Percentiles rank a stretch among this genome's conserved stretches.
phyloP scores from a whole-genome alignment of 2,329 filamentous ascomycete genomes.

The Pseudogymnoascus sp. region DNA sequence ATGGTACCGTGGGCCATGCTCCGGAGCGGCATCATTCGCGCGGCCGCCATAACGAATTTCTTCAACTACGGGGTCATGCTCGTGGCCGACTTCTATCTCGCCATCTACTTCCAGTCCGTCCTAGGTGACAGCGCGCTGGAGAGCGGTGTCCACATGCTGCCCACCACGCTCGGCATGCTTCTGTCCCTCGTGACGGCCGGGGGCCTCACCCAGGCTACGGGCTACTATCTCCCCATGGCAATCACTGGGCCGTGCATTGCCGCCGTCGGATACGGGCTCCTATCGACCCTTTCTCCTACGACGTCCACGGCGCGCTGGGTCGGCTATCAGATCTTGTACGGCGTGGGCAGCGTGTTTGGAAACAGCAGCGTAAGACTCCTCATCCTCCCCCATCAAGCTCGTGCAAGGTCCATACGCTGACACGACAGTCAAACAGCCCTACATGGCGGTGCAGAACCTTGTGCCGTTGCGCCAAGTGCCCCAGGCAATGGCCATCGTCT shows the following conservation, averaged over 20 bases:
- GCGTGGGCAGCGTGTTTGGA: conserved; percentile 30
- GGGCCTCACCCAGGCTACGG: conserved; percentile 22
- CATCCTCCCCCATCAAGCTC: conserved; percentile 20
- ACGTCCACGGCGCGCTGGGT: conserved; percentile 16
- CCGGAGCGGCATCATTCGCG: conserved; percentile 22
- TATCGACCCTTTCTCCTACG: conserved; percentile 16
- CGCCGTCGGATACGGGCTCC: conserved; percentile 14
- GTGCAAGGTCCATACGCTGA: conserved; percentile 10
- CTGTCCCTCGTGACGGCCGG: conserved; percentile 10
- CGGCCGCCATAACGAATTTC: neutral
- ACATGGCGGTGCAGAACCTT: conserved; percentile 27
- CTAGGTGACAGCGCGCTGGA: conserved; percentile 29
- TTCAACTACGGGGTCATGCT: conserved; percentile 17
- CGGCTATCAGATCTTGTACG: conserved; percentile 41
- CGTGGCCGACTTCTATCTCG: conserved; percentile 36
- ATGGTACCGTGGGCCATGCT: conserved; percentile 14
- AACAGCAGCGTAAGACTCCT: conserved; percentile 27
- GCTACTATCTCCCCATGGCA: conserved; percentile 19
- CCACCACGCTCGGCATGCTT: conserved; percentile 30
- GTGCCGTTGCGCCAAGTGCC: conserved; percentile 23
- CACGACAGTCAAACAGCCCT: conserved; percentile 11
- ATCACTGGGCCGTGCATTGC: conserved; percentile 13
- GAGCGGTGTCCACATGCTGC: conserved; percentile 35
- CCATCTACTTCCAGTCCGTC: conserved; percentile 44
- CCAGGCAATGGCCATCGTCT: conserved; percentile 23